Base-by-base conservation (phyloP, 1,284 basidiomycete genomes). In the Cystobasidium sp. region DNA sequence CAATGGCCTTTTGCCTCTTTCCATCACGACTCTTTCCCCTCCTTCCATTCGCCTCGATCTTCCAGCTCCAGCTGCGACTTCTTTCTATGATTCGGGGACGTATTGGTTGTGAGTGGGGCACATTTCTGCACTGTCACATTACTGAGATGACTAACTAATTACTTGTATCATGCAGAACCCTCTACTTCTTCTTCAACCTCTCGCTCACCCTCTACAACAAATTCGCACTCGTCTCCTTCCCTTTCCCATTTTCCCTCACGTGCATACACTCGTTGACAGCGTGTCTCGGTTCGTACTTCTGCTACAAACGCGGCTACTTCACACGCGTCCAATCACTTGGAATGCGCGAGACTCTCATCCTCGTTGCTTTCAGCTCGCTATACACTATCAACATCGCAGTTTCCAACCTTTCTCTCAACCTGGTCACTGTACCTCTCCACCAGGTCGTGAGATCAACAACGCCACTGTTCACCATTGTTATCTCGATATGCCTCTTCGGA, bases 381-480 rank as follows among this genome's bases (percentile, higher is more conserved):
- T 97, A 96, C 82, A 91, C 94, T 6, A 84, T 94, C 81, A 97
- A 97, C 80, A 95, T 97, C 78, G 90, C 90, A 31, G 90, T 96
- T 63, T 94, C 92, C 84, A 97, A 97, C 82, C 84, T 93, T 22
- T 94, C 91, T 1, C 85, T 97, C 22, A 87, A 91, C 77, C 85
- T 97, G 37, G 94, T 97, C 59, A 94, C 94, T 9, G 88, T 97
- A 5, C 94, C 94, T 0, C 94, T 97, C 80, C 94, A 97, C 82
- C 94, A 97, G 85, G 93, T 97, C 67, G 89, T 97, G 44, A 90
- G 94, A n/a, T 91, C 94, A 0, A 88, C 91, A 6, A 91, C 94
- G 0, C 94, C 94, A 0, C 86, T 97, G 68, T 97, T 97, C 84
- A 94, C 91, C 2, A 90, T 95, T 77, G 70, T 89, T 58, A 87